Evolutionary conservation across 1,284 basidiomycete species (phyloP).

Genomic region (Ganoderma multipileum): DNA sequence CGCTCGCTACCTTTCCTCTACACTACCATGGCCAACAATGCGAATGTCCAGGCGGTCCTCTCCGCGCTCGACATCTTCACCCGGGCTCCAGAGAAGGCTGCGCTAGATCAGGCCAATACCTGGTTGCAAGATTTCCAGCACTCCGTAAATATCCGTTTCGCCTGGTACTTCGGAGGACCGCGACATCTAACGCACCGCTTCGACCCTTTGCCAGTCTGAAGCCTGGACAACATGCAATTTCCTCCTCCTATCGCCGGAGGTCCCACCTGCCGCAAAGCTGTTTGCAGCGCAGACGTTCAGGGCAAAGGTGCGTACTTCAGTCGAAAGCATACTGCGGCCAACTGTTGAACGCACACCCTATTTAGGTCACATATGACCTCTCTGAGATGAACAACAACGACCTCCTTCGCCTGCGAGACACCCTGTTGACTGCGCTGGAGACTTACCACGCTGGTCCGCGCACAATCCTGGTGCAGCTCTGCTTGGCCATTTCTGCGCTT

Average conservation of each 20-base stretch:
- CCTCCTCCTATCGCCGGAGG: conserved; percentile 83
- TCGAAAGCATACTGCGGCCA: conserved; percentile 5
- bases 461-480: conserved; percentile 90
- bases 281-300: conserved; percentile 98
- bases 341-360: conserved; percentile 12
- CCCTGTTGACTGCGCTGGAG: conserved; percentile 81
- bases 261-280: conserved; percentile 83
- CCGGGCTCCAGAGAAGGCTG: conserved; percentile 80
- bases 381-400: conserved; percentile 81
- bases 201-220: conserved; percentile 70
- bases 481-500: conserved; percentile 88
- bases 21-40: conserved; percentile 68
- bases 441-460: conserved; percentile 79
- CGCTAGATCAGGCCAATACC: conserved; percentile 86
- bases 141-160: conserved; percentile 85
- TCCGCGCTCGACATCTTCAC: conserved; percentile 79
- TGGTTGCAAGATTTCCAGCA: conserved; percentile 98
- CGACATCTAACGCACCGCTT: conserved; percentile 63
- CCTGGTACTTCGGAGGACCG: conserved; percentile 54
- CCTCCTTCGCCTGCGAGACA: conserved; percentile 85
- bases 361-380: conserved; percentile 94
- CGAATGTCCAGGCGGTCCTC: conserved; percentile 72
- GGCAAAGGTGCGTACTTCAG: conserved; percentile 75
- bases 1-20: conserved; percentile 12
- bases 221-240: conserved; percentile 97